These are phyloP conservation scores for Chenopodium berlandieri DNA, from an alignment of 148 eudicot species.

Conservation along the genomic window DNA sequence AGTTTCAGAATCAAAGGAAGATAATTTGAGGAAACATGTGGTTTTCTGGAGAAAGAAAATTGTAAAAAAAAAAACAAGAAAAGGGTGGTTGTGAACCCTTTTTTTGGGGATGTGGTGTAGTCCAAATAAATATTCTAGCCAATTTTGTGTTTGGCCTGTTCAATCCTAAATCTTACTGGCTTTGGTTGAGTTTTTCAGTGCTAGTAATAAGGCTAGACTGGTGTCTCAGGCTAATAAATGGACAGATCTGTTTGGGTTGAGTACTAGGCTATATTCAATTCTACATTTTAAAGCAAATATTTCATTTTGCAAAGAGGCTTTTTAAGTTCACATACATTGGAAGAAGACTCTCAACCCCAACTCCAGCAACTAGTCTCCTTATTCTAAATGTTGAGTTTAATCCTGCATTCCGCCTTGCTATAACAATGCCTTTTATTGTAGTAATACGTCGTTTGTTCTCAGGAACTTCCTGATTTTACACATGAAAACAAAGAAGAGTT, in stretches of 20 bases:
- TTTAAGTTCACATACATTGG: constrained; percentile 61
- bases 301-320: background rate
- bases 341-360: constrained; percentile 81
- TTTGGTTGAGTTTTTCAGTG: background rate
- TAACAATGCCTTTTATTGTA: constrained; percentile 77
- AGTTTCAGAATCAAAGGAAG: background rate
- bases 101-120: background rate
- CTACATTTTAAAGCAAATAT: background rate
- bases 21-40: background rate
- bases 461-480: constrained; percentile 68
- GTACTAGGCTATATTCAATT: too few relatives aligned
- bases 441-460: constrained; percentile 79
- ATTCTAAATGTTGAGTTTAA: constrained; percentile 72
- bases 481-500: background rate
- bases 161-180: background rate
- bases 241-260: too few relatives aligned
- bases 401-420: constrained; percentile 93
- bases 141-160: background rate
- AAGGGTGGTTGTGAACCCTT: background rate
- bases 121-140: background rate
- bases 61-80: background rate
- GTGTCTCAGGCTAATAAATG: background rate
- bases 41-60: background rate
- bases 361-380: constrained; percentile 83
- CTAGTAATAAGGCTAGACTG: background rate